These are phyloP conservation scores for Trypanosoma caninum DNA, from an alignment of 208 protist genomes.

Conservation along the genomic window DNA sequence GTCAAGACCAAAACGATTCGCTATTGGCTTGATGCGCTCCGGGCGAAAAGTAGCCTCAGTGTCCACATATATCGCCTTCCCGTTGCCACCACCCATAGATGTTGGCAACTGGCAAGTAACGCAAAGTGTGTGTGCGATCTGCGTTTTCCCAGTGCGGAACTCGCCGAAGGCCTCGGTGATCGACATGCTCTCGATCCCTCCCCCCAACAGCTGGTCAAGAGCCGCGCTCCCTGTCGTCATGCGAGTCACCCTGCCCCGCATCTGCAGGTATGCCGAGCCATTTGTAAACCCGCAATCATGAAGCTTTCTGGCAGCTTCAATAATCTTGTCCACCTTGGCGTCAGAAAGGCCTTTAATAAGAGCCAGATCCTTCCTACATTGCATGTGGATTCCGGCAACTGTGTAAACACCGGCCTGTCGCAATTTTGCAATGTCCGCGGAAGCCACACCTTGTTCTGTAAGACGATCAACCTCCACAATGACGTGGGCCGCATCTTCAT, in stretches of 20 bases:
- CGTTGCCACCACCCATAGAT: slow-evolving; percentile 91
- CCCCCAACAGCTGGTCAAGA: slow-evolving; percentile 94
- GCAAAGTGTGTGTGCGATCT: slow-evolving; percentile 97
- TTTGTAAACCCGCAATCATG: slow-evolving; percentile 85
- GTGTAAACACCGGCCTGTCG: slow-evolving; percentile 90
- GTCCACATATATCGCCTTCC: slow-evolving; percentile 96
- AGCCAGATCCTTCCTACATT: slow-evolving; percentile 86
- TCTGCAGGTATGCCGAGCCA: slow-evolving; percentile 79
- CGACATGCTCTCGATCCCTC: slow-evolving; percentile 96
- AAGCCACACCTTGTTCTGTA: slow-evolving; percentile 85
- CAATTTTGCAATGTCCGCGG: slow-evolving; percentile 88
- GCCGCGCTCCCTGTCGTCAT: slow-evolving; percentile 94
- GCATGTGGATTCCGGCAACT: slow-evolving; percentile 89
- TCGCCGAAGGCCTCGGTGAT: slow-evolving; percentile 99
- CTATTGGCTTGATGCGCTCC: slow-evolving; percentile 96
- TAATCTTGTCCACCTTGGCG: slow-evolving; percentile 97
- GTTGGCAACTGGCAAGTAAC: slow-evolving; percentile 96
- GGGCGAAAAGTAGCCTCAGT: slow-evolving; percentile 98
- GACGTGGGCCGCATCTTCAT: slow-evolving; percentile 35
- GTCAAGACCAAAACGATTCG: slow-evolving; percentile 95
- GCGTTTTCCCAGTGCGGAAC: slow-evolving; percentile 99
- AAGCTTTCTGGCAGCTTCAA: slow-evolving; percentile 93
- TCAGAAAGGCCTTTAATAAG: slow-evolving; percentile 98
- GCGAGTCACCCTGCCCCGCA: slow-evolving; percentile 83
- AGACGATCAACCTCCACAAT: slow-evolving; percentile 88